A percentile compares a stretch with the other conserved stretches of the same genome.
Conservation (phyloP, 108 stramenopile species). For the Phaeodactylum tricornutum region DNA sequence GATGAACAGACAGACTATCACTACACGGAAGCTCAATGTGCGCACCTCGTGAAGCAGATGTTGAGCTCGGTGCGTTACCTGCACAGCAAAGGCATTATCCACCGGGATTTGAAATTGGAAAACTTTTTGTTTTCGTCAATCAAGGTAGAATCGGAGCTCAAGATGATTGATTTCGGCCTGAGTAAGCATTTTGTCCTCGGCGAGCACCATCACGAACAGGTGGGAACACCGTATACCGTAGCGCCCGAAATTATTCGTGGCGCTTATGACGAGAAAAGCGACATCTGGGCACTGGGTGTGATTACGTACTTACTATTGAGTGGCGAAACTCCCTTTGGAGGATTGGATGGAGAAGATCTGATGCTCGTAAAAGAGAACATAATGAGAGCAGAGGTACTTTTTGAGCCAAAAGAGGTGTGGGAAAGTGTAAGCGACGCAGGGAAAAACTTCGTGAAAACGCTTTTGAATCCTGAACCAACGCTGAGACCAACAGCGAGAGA, state of each 20-base stretch:
- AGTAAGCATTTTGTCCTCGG: conserved; percentile 69
- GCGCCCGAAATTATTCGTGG: conserved; percentile 85
- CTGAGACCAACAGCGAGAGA: conserved; percentile 61
- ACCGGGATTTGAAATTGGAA: conserved; percentile 23
- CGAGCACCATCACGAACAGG: conserved; percentile 54
- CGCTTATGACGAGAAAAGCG: conserved; percentile 69
- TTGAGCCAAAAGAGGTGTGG: conserved; percentile 74
- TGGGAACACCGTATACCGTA: conserved; percentile 84
- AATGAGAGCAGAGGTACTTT: conserved; percentile 10
- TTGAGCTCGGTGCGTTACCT: conserved; percentile 82
- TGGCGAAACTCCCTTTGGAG: conserved; percentile 84
- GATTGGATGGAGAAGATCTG: conserved; percentile 60
- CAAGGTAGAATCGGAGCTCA: conserved; percentile 42
- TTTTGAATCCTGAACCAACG: conserved; percentile 51
- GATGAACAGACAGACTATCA: conserved; percentile 75
- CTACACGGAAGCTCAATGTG: conserved; percentile 74
- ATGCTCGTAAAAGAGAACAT: conserved; percentile 13
- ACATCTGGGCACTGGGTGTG: conserved; percentile 85
- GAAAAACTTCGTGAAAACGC: conserved; percentile 50
- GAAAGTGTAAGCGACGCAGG: conserved; percentile 49
- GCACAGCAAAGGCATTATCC: conserved; percentile 58
- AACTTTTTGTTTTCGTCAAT: conserved; percentile 35
- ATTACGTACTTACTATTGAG: conserved; percentile 77
- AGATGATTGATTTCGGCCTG: conserved; percentile 85
- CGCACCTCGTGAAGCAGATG: conserved; percentile 75